Evolutionary conservation across 2,329 filamentous ascomycete genomes (phyloP), one percentile per base, ranked within the genome.

Genomic region (Nannizziopsis barbatae): DNA sequence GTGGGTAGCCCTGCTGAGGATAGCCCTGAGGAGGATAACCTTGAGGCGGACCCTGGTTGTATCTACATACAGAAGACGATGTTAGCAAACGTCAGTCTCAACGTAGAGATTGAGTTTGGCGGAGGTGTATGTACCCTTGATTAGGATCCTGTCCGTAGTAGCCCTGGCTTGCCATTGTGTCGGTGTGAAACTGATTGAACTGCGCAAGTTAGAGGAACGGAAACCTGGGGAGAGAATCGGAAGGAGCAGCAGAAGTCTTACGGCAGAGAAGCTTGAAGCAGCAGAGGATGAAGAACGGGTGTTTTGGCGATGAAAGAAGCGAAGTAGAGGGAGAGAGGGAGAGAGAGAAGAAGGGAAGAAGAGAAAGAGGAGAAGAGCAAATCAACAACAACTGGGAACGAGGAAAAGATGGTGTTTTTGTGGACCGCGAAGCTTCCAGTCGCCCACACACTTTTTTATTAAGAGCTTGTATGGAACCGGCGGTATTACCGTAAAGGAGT

Each of bases 101-200:
- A 12, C n/a, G 5, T 15, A 27, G 7, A 30, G 18, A 3, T 30
- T 6, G 5, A 37, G 22, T 27, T 27, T 27, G 7, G 22, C 22
- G 7, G 7, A 27, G 22, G 7, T 3, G 17, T 15, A 6, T 37
- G 6, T 50, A 50, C 42, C 42, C 42, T 36, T 50, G 47, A n/a
- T 42, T 35, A 45, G 47, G 47, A 50, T 42, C 42, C 27, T 50
- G 47, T 27, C 53, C 51, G 53, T 60, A 71, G 57, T 70, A 70
- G 27, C 58, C 59, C 57, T 70, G 67, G 55, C 58, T 63, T 42
- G 69, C 63, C 70, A 73, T 72, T 20, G 27, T 54, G 39, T 35
- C 38, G 27, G 18, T 6, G 30, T 10, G 30, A n/a, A 32, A 14
- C 7, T 36, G 36, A 4, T 4, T 36, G 33, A 36, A 7, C 22